Percentiles rank a stretch among this genome's conserved stretches.
phyloP scores from a whole-genome alignment of 139 green algal species.

The Chlorella sp. region DNA sequence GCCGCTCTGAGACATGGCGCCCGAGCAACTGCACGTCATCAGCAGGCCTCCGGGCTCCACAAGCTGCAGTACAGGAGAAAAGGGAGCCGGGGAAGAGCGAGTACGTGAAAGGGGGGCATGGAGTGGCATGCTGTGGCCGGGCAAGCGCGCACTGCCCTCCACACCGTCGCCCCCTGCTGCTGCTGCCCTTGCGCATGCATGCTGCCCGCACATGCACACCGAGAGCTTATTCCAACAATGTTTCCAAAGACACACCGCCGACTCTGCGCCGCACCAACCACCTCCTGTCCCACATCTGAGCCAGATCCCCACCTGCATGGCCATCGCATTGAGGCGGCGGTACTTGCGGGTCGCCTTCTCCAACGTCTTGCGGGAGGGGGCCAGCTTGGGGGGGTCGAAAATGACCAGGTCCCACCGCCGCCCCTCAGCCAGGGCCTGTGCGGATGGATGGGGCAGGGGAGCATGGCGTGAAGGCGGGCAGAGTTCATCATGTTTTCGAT shows the following conservation, averaged over 20 bases:
- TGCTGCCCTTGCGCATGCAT: too few relatives aligned
- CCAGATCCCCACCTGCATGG: conserved; percentile 44
- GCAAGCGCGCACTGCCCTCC: too few relatives aligned
- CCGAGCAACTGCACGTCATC: conserved; percentile 95
- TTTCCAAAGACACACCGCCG: too few relatives aligned
- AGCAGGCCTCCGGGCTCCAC: conserved; percentile 86
- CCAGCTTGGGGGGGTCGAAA: conserved; percentile 96
- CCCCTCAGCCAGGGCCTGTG: conserved; percentile 28
- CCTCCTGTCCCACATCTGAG: too few relatives aligned
- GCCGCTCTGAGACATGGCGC: conserved; percentile 83
- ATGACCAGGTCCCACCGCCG: conserved; percentile 88
- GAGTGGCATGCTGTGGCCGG: too few relatives aligned
- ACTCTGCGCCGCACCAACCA: too few relatives aligned
- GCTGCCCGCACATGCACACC: too few relatives aligned
- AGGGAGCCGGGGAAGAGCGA: neutral
- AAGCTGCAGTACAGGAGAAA: conserved; percentile 58
- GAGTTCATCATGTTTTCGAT: too few relatives aligned
- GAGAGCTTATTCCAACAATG: too few relatives aligned
- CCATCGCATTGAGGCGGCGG: conserved; percentile 75
- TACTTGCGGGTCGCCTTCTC: conserved; percentile 52
- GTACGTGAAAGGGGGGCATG: too few relatives aligned
- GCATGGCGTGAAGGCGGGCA: too few relatives aligned
- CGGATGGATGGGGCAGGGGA: neutral
- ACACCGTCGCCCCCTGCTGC: too few relatives aligned
- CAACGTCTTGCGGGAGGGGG: conserved; percentile 74